Evolutionary conservation across 495 filamentous ascomycete genomes (phyloP).

Genomic region (Lasiosphaeris hirsuta): DNA sequence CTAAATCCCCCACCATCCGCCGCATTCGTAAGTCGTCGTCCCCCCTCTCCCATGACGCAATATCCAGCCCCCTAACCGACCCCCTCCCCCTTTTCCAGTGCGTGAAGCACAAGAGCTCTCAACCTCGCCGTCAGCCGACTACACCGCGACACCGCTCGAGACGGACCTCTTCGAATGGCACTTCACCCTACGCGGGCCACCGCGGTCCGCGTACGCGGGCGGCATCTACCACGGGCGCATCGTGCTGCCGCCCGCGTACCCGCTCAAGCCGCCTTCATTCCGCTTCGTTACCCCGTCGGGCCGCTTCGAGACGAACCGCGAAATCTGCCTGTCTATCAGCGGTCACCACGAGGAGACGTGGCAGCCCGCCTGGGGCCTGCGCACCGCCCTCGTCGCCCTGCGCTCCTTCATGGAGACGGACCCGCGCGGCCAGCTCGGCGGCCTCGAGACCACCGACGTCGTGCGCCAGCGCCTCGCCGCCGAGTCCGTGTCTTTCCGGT

Average conservation of each 20-base stretch:
- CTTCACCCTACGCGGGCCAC: constrained; percentile 93
- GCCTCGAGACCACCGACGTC: constrained; percentile 66
- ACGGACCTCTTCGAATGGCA: constrained; percentile 97
- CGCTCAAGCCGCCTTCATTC: constrained; percentile 84
- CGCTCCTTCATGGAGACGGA: constrained; percentile 74
- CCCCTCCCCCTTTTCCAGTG: constrained; percentile 44
- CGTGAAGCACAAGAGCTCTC: constrained; percentile 85
- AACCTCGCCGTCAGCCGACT: constrained; percentile 71
- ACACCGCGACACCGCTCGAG: constrained; percentile 77
- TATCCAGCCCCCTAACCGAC: constrained; percentile 21
- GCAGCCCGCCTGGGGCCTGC: constrained; percentile 96
- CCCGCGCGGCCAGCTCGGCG: constrained; percentile 77
- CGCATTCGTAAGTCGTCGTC: constrained; percentile 58
- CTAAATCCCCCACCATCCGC: constrained; percentile 76
- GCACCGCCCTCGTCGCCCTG: constrained; percentile 70
- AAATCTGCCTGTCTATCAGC: constrained; percentile 90
- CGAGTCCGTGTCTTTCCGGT: constrained; percentile 59
- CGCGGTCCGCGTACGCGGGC: constrained; percentile 67
- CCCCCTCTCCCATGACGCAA: constrained; percentile 6
- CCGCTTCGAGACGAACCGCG: constrained; percentile 93
- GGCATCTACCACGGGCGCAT: constrained; percentile 97
- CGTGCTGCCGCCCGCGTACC: constrained; percentile 81
- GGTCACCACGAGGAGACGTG: constrained; percentile 97
- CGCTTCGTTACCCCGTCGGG: constrained; percentile 91
- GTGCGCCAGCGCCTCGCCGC: constrained; percentile 63